Base-by-base conservation (phyloP, 192 early-diverging fungal species). In the Lobosporangium transversale region DNA sequence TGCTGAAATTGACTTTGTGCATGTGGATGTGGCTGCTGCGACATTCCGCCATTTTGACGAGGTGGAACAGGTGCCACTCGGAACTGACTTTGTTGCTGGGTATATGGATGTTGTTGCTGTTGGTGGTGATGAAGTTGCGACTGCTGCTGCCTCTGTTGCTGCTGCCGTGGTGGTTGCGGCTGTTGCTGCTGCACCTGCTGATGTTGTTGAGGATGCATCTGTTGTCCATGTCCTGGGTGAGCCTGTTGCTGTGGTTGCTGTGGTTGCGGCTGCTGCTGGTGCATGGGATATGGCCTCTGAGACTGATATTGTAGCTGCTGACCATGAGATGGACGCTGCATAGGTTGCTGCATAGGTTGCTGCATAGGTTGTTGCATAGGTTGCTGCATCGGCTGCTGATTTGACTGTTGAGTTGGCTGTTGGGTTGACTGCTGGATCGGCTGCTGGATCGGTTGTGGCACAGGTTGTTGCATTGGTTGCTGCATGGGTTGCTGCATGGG, bases 241-340 rank as follows among this genome's bases (percentile, higher is more conserved):
- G n/a, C n/a, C n/a, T 51, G 45, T 40, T 43, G 50, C 11, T 20
- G 56, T 6, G 20, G n/a, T 24, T 49, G 40, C 24, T 35, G 62
- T 55, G 53, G 53, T 45, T 9, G 31, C 15, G 23, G 42, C 20
- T 56, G 59, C 26, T 59, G 70, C 7, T 60, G 50, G 20, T 56
- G 47, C 31, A 54, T 52, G 20, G 62, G 53, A 3, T 64, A 47
- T 15, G 30, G 51, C 30, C 53, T 47, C 8, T 62, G 17, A 15
- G 29, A 32, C 24, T 70, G 60, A 42, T 53, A 53, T 21, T 54
- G 68, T 27, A 52, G 64, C 6, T 55, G 53, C 8, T 45, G 63
- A 15, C 54, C 55, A 11, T 36, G 54, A 4, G 51, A 51, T 9
- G 11, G 49, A 21, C 29, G 57, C 29, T 48, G 54, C 2, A 33